Base-by-base conservation (phyloP, 1,284 basidiomycete species). In the Pseudozyma hubeiensis region DNA sequence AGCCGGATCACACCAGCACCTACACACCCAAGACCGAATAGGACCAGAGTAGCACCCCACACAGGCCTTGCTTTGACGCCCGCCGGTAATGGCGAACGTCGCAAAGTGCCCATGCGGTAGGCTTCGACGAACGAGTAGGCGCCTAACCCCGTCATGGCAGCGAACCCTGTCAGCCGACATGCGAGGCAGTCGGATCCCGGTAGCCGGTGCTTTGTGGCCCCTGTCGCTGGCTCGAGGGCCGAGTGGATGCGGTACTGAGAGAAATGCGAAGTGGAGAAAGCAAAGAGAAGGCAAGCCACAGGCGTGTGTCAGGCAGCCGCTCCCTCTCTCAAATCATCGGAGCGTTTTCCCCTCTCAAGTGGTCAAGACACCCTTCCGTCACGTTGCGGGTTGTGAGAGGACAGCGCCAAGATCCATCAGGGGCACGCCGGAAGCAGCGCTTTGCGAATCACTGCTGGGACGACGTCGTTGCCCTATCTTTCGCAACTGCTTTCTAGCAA, bases 151-250 rank as follows among this genome's bases (percentile, higher is more conserved):
- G 72, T 49, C 49, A 82, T 68, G 16, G 81, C 76, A 8, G 72
- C 70, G 43, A 79, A 76, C n/a, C 81, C 81, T 2, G 81, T 83
- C 11, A 82, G 43, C 7, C 75, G 68, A 53, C 81, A 83, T 13
- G 80, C 53, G 29, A 77, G 35, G 60, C 81, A 82, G 59, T 80
- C 75, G 35, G 70, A 74, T 1, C 67, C 66, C 4, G 64, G 65
- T 47, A 64, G 33, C 5, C 61, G 56, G 7, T 31, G 46, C 7
- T 47, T 13, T 24, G 56, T n/a, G 13, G 52, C 8, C 17, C 44
- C 4, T 13, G 40, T 16, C 10, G 65, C 17, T 6, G 60, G 11
- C 59, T 78, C 75, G 40, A 59, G 24, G 16, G 44, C 34, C 33
- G 75, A 75, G 31, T 49, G 73, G 40, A 77, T 59, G 31, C 51